Conservation (phyloP, 306 rosid genomes). For the Cyclanthera cordifolia region DNA sequence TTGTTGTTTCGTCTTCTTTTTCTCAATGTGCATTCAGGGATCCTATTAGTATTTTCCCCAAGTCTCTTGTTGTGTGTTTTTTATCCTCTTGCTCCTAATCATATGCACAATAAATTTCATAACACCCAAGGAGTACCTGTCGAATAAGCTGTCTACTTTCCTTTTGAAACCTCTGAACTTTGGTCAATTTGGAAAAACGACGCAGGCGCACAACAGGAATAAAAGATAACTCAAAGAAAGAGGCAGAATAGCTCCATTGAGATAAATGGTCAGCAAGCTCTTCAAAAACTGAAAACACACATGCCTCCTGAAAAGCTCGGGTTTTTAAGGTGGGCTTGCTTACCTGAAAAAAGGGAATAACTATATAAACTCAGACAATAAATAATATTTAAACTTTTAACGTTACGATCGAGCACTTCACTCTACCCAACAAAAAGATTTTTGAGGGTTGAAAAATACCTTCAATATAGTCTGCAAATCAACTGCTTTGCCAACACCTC, state of each 20-base stretch:
- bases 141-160: slow-evolving; percentile 60
- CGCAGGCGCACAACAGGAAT: slow-evolving; percentile 72
- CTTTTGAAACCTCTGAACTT: slow-evolving; percentile 76
- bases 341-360: slow-evolving; percentile 39
- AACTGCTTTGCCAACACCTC: slow-evolving; percentile 80
- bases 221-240: slow-evolving; percentile 74
- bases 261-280: slow-evolving; percentile 86
- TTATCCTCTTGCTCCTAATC: neutral
- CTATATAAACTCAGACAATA: slow-evolving; percentile 12
- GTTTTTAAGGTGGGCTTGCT: slow-evolving; percentile 78
- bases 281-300: slow-evolving; percentile 73
- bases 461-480: slow-evolving; percentile 66
- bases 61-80: neutral
- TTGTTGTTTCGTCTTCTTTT: neutral
- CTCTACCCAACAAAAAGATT: too few species aligned
- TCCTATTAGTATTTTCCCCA: neutral
- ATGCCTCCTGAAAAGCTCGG: slow-evolving; percentile 91
- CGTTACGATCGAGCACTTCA: too few species aligned
- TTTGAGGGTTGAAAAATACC: slow-evolving; percentile 28
- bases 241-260: slow-evolving; percentile 84
- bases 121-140: slow-evolving; percentile 34
- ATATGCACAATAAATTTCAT: neutral
- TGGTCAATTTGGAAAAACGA: slow-evolving; percentile 63
- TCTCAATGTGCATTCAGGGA: neutral
- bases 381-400: neutral